Evolutionary conservation across 129 eudicot species (phyloP).

Genomic region (Pulicaria dysenterica): DNA sequence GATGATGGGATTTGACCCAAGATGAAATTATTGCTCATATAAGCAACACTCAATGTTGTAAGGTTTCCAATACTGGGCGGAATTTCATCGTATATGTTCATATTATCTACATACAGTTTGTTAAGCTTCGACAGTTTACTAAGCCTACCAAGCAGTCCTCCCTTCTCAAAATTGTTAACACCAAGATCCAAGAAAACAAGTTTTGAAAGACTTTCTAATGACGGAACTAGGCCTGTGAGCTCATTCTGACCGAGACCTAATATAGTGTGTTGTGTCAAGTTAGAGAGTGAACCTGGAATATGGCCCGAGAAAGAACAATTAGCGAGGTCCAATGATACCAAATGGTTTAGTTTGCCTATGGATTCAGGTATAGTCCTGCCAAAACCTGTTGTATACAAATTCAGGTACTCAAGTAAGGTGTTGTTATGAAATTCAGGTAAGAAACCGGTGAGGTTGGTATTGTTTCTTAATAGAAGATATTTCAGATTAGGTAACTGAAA

Average conservation of each 20-base stretch:
- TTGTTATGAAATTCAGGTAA: slow-evolving; percentile 37
- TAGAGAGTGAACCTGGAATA: slow-evolving; percentile 20
- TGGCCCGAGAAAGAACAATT: slow-evolving; percentile 1
- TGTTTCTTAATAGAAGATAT: neutral
- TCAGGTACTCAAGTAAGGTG: slow-evolving; percentile 22
- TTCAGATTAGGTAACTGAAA: slow-evolving; percentile 23
- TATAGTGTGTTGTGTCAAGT: slow-evolving; percentile 8
- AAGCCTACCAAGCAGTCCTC: slow-evolving; percentile 17
- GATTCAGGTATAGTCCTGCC: slow-evolving; percentile 36
- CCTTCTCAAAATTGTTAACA: neutral
- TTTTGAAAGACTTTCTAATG: neutral
- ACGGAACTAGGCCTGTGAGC: slow-evolving; percentile 25
- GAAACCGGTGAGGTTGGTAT: slow-evolving; percentile 25
- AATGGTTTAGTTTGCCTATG: slow-evolving; percentile 22
- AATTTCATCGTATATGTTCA: slow-evolving; percentile 17
- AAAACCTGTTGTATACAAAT: slow-evolving; percentile 4
- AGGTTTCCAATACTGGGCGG: slow-evolving; percentile 32
- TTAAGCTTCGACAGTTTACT: slow-evolving; percentile 12
- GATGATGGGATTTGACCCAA: slow-evolving; percentile 20
- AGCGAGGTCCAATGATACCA: neutral
- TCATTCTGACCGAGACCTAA: neutral
- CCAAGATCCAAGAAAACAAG: neutral
- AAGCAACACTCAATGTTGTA: slow-evolving; percentile 3
- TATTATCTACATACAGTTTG: neutral
- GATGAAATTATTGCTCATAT: neutral